Conservation (phyloP, 2,329 filamentous ascomycete species). For the Hypoxylon sp. region DNA sequence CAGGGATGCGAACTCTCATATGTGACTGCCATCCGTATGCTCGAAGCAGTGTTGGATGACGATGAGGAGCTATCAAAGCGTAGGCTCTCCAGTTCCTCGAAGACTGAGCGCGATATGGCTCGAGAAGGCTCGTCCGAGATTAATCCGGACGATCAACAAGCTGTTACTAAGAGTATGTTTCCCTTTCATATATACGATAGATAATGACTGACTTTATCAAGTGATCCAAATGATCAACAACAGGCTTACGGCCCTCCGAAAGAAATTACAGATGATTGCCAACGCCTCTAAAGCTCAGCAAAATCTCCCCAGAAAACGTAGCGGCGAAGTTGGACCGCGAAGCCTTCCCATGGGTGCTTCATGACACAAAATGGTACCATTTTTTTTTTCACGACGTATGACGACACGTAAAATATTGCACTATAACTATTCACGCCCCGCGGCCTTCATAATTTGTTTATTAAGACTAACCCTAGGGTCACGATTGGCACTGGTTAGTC, state of each 20-base stretch:
- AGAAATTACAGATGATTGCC: constrained; percentile 74
- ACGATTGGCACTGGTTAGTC: constrained; percentile 19
- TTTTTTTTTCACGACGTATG: constrained; percentile 54
- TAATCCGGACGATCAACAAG: constrained; percentile 79
- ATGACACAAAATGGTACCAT: constrained; percentile 43
- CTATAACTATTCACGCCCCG: constrained; percentile 52
- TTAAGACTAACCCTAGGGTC: constrained; percentile 24
- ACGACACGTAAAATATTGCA: constrained; percentile 55
- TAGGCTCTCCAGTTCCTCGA: constrained; percentile 57
- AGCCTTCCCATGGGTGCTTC: constrained; percentile 67
- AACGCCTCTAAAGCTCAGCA: constrained; percentile 69
- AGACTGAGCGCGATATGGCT: constrained; percentile 61
- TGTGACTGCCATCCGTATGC: constrained; percentile 91
- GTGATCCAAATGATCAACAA: constrained; percentile 75
- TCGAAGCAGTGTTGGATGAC: constrained; percentile 92
- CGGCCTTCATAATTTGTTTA: constrained; percentile 50
- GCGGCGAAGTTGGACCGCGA: constrained; percentile 70
- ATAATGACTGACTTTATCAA: constrained; percentile 54
- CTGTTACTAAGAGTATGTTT: constrained; percentile 79
- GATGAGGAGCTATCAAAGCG: constrained; percentile 73
- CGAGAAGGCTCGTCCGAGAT: constrained; percentile 65
- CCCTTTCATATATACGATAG: constrained; percentile 1
- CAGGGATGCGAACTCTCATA: constrained; percentile 92
- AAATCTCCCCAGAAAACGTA: constrained; percentile 63
- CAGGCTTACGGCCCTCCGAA: constrained; percentile 70